Conservation (phyloP, 805 yeast species). For the Yarrowia keelungensis region DNA sequence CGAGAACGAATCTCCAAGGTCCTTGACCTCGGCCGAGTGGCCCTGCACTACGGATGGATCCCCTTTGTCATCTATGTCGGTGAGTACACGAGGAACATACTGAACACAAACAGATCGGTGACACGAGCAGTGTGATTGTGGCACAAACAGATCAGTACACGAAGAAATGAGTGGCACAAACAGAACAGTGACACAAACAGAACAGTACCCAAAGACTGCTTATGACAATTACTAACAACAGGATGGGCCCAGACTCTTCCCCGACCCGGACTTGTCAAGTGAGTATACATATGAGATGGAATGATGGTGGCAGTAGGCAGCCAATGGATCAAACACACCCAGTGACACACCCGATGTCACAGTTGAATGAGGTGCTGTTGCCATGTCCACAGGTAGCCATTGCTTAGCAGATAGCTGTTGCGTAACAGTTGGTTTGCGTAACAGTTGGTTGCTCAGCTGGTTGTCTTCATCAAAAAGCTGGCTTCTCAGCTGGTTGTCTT, state of each 20-base stretch:
- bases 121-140: background rate
- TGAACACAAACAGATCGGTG: background rate
- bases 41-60: conserved; percentile 96
- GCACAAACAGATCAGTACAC: too few species aligned
- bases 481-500: too few species aligned
- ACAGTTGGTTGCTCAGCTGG: too few species aligned
- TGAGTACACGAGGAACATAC: conserved; percentile 36
- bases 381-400: too few species aligned
- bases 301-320: too few species aligned
- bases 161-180: too few species aligned
- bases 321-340: too few species aligned
- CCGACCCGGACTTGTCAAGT: conserved; percentile 79
- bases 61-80: conserved; percentile 92
- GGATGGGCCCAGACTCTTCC: conserved; percentile 80
- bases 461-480: too few species aligned
- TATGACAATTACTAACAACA: conserved; percentile 33
- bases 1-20: conserved; percentile 83
- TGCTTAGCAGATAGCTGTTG: too few species aligned
- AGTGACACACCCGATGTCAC: too few species aligned
- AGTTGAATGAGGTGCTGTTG: too few species aligned
- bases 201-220: background rate
- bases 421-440: too few species aligned
- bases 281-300: conserved; percentile 35
- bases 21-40: conserved; percentile 80
- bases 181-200: background rate